A percentile compares a stretch with the other conserved stretches of the same genome.
Evolutionary conservation across 441 rosid genomes (phyloP).

Genomic region (Pelargonium cotyledonis): DNA sequence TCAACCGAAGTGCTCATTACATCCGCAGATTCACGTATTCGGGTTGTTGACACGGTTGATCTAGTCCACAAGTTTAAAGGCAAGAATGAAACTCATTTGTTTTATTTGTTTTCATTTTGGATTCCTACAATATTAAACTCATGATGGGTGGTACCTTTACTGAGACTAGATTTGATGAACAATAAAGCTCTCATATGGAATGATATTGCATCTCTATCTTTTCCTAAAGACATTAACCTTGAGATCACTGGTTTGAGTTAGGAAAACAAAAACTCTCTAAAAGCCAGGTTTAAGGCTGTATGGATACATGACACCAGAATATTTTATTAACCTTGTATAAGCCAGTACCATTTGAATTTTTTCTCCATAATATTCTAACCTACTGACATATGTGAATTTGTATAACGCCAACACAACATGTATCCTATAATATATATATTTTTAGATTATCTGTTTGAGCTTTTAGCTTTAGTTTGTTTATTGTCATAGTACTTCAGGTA

Average conservation of each 20-base stretch:
- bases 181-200: background rate
- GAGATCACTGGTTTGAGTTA: too few relatives aligned
- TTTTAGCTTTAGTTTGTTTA: too few relatives aligned
- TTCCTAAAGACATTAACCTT: background rate
- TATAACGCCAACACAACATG: too few relatives aligned
- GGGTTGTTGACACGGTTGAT: conserved; percentile 75
- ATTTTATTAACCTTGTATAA: background rate
- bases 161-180: background rate
- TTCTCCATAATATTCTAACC: background rate
- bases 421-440: too few relatives aligned
- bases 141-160: background rate
- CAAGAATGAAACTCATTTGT: conserved; percentile 20
- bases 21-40: conserved; percentile 90
- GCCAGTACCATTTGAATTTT: background rate
- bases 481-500: too few relatives aligned
- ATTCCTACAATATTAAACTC: background rate
- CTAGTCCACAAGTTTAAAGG: conserved; percentile 94
- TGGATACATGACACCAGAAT: too few relatives aligned
- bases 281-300: too few relatives aligned
- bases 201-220: background rate
- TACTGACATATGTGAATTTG: background rate
- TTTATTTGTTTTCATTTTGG: conserved; percentile 1
- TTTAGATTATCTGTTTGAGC: too few relatives aligned
- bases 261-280: too few relatives aligned
- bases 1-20: conserved; percentile 77